These are phyloP conservation scores for Helicocarpus griseus DNA, from an alignment of 2,329 filamentous ascomycete species.

Conservation along the genomic window DNA sequence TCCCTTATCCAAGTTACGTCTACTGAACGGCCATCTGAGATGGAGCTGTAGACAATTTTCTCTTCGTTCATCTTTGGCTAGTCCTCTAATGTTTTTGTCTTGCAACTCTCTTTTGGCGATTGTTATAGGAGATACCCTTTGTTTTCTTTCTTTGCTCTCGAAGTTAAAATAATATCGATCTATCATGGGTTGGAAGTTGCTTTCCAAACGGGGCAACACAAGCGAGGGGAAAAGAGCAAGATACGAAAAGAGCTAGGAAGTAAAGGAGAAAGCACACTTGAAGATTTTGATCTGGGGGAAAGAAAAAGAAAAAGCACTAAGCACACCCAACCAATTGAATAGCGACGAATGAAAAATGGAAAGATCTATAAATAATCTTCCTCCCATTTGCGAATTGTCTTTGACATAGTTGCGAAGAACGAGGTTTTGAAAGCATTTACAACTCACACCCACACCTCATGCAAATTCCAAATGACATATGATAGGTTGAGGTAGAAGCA, in stretches of 20 bases:
- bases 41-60: not conserved
- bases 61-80: not conserved
- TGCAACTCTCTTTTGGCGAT: not conserved
- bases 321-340: not conserved
- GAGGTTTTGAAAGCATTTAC: not conserved
- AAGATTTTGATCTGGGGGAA: not conserved
- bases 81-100: not conserved
- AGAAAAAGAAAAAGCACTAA: not conserved
- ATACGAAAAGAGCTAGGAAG: not conserved
- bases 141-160: too few species aligned
- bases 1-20: not conserved
- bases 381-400: not conserved
- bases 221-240: not conserved
- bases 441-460: not conserved
- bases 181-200: not conserved
- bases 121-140: not conserved
- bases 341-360: not conserved
- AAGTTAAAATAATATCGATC: not conserved
- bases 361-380: not conserved
- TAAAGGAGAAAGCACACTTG: not conserved
- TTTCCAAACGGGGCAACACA: not conserved
- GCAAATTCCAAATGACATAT: too few species aligned
- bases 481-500: not conserved
- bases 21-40: not conserved
- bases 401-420: not conserved